Conservation (phyloP, 1,284 basidiomycete genomes). For the Wallemia mellicola region DNA sequence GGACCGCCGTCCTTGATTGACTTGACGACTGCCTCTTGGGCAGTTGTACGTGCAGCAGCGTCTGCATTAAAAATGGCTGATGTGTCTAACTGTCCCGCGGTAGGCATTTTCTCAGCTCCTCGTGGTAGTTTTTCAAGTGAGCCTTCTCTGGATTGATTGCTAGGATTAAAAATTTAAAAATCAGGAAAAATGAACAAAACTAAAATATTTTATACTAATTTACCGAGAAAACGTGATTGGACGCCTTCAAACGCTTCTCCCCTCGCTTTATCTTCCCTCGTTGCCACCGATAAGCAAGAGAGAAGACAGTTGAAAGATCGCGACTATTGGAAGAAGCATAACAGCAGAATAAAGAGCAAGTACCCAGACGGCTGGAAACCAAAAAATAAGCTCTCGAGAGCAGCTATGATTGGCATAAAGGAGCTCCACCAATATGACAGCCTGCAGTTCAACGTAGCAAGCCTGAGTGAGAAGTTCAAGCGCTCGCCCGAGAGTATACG, state of each 20-base stretch:
- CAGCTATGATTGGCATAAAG: not conserved
- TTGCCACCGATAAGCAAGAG: not conserved
- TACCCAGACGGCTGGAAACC: not conserved
- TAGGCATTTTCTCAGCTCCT: not conserved
- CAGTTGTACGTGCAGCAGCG: slow-evolving; percentile 37
- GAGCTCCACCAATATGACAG: not conserved
- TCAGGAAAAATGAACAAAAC: not conserved
- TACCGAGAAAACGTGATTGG: not conserved
- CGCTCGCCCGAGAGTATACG: not conserved
- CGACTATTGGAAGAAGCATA: not conserved
- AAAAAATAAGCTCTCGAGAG: not conserved
- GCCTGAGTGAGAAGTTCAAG: not conserved
- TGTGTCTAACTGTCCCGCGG: slow-evolving; percentile 21
- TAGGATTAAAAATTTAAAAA: not conserved
- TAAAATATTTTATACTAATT: not conserved
- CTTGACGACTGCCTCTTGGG: slow-evolving; percentile 47
- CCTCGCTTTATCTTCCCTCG: not conserved
- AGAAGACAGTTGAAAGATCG: not conserved
- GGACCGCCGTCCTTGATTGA: slow-evolving; percentile 9
- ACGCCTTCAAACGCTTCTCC: not conserved
- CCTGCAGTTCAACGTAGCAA: not conserved
- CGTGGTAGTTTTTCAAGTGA: not conserved
- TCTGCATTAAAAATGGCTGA: slow-evolving; percentile 37
- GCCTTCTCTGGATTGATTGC: no score
- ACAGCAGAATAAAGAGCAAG: not conserved